Base-by-base conservation (phyloP, 2,329 filamentous ascomycete species). In the Xylariaceae sp. region DNA sequence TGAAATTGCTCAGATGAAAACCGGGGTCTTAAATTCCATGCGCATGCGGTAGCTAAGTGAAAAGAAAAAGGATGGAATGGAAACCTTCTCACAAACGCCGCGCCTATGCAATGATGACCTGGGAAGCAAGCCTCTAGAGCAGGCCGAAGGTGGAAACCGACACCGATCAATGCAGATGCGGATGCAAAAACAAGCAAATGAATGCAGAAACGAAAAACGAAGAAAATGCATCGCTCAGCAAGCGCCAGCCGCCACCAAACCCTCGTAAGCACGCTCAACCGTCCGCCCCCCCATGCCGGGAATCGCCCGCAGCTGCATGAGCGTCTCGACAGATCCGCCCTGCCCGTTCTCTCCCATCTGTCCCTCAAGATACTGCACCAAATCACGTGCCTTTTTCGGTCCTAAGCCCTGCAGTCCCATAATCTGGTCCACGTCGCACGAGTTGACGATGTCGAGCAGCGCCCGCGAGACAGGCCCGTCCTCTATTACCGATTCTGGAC, bases 371-470 rank as follows among this genome's bases (percentile, higher is more conserved):
- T 71, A 71, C 34, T 76, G 71, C 4, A 81, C 69, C 23, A 81
- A 57, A 47, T 79, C 76, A 29, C 68, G 64, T 0, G 84, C 84
- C 59, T 81, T 84, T 65, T 87, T 88, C 2, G 77, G 70, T 0
- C 84, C 85, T 9, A 88, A 80, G 2, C 84, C 84, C 27, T 78
- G 78, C 2, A 88, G 68, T 3, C 75, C 65, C 52, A 74, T 75
- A 60, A 88, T 88, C 55, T 75, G 69, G 11, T 65, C 65, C 13
- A 83, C 62, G 44, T 88, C 80, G 34, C 81, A 73, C 14, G 81
- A 85, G 65, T 88, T 88, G 62, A 88, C 76, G 52, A 88, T 82
- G 32, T 75, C 68, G 2, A 88, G 69, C 2, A 88, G 64, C 43
- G 75, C 73, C 46, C 70, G 70, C 1, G 76, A 73, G 31, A 65